phyloP scores from a whole-genome alignment of 345 rosid genomes.

The Ceriops zippeliana region DNA sequence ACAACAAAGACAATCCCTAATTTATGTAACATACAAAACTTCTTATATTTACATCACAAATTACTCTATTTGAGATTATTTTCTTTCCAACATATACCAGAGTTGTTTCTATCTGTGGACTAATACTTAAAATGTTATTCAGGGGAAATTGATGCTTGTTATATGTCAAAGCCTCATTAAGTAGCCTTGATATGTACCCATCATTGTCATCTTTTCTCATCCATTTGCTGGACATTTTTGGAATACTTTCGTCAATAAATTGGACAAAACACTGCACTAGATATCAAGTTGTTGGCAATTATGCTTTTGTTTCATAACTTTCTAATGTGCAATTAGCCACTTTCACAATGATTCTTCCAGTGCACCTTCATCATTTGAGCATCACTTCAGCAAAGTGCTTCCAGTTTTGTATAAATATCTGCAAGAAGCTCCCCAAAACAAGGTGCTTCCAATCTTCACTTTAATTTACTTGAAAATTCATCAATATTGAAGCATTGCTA shows the following conservation, averaged over 20 bases:
- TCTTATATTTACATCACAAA: too few relatives aligned
- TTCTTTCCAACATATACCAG: too few relatives aligned
- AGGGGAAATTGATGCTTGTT: neutral
- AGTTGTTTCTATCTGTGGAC: too few relatives aligned
- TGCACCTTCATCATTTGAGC: slow-evolving; percentile 77
- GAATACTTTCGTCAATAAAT: neutral
- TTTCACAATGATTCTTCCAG: slow-evolving; percentile 30
- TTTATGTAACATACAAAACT: too few relatives aligned
- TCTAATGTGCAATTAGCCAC: neutral
- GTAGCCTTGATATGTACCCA: neutral
- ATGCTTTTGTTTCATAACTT: neutral
- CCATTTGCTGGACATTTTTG: neutral
- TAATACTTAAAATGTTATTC: too few relatives aligned
- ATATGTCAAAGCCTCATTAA: neutral
- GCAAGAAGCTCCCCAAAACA: slow-evolving; percentile 57
- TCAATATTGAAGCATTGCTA: too few relatives aligned
- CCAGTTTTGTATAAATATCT: slow-evolving; percentile 63
- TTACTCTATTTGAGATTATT: too few relatives aligned
- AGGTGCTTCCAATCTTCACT: slow-evolving; percentile 40
- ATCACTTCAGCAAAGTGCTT: slow-evolving; percentile 51
- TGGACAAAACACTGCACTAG: neutral
- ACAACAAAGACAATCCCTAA: too few relatives aligned
- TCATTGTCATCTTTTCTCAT: neutral
- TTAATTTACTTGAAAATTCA: neutral
- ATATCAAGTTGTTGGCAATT: neutral